Base-by-base conservation (phyloP, 495 filamentous ascomycete genomes). In the Parathielavia hyrcaniae region DNA sequence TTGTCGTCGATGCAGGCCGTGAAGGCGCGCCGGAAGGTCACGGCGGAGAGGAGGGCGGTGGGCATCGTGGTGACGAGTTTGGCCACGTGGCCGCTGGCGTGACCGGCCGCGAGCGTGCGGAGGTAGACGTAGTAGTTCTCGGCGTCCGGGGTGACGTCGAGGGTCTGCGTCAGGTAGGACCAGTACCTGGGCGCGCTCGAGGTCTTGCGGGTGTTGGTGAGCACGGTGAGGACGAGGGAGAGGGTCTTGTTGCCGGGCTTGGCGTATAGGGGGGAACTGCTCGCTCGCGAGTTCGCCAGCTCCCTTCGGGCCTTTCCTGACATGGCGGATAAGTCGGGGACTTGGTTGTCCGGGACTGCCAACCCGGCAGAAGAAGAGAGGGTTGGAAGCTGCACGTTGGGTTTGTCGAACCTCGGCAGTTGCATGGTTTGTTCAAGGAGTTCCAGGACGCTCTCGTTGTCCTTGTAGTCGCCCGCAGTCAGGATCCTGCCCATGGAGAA, bases 381-480 rank as follows among this genome's bases (percentile, higher is more conserved):
- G 43, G 30, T 9, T 60, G 50, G 55, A 11, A 55, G 38, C 16
- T 49, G 40, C 12, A 16, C 43, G 44, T 36, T 32, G 48, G 49
- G 67, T 11, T 77, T 62, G 11, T 78, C 64, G 22, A 77, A 67
- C 19, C 73, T 68, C 14, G 85, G 83, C 58, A 92, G 79, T 32
- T 80, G 77, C 79, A 89, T 89, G 9, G 90, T 88, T 70, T 95
- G 87, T 50, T 89, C 75, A 14, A 91, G 69, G 22, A 98, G 71
- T 9, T 79, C 77, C 20, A 96, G 75, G 4, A 93, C 75, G 64
- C 88, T 81, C 58, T 88, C 81, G 64, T 75, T 80, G 63, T 79
- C 76, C 39, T 80, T 74, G 23, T 78, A 76, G 17, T 70, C 68
- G 10, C 84, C 80, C 23, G 81, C 73, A 19, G 88, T 66, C 8